These are phyloP conservation scores for Amanita subjunquillea DNA, from an alignment of 768 basidiomycete genomes.

Conservation along the genomic window DNA sequence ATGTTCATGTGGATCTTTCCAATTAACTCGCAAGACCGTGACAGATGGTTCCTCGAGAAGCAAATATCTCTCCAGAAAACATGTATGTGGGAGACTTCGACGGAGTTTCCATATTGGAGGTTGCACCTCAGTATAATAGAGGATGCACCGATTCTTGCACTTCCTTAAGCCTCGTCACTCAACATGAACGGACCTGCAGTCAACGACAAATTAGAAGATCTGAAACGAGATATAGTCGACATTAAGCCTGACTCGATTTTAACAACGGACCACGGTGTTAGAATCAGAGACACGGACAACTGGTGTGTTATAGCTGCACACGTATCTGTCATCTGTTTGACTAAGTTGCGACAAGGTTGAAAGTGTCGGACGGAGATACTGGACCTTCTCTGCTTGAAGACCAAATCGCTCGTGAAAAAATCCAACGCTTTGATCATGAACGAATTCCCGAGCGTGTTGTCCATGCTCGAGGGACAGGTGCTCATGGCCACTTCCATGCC, in stretches of 20 bases:
- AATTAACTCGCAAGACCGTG: too few species aligned
- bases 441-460: slow-evolving; percentile 83
- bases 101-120: too few species aligned
- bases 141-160: too few species aligned
- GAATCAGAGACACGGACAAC: slow-evolving; percentile 51
- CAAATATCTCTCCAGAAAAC: too few species aligned
- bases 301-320: slow-evolving; percentile 29
- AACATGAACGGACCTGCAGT: too few species aligned
- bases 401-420: slow-evolving; percentile 65
- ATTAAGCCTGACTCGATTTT: slow-evolving; percentile 11
- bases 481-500: slow-evolving; percentile 78
- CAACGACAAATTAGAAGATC: not conserved
- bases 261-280: slow-evolving; percentile 57
- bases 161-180: too few species aligned
- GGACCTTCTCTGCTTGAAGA: slow-evolving; percentile 75
- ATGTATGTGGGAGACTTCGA: too few species aligned
- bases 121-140: too few species aligned
- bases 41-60: too few species aligned
- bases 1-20: too few species aligned
- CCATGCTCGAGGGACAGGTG: slow-evolving; percentile 60
- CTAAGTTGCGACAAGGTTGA: slow-evolving; percentile 33
- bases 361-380: slow-evolving; percentile 31
- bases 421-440: slow-evolving; percentile 78
- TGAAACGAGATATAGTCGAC: not conserved
- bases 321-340: not conserved